Percentiles rank a stretch among this genome's conserved stretches.
These are phyloP conservation scores for Penicillium bovifimosum DNA, from an alignment of 495 filamentous ascomycete genomes.

Conservation along the genomic window DNA sequence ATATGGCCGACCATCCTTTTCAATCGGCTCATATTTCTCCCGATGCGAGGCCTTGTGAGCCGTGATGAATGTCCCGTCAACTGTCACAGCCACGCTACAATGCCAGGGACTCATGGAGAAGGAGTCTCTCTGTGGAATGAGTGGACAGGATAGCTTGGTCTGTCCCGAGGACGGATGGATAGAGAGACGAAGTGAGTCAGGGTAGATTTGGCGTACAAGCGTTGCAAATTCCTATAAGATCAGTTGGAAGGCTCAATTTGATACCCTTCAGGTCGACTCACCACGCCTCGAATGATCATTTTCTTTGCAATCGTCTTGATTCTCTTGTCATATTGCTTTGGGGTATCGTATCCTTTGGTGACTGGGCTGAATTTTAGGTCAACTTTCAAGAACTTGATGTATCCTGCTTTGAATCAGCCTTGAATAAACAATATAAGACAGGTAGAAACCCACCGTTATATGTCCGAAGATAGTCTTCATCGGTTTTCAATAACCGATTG, in stretches of 20 bases:
- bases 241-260: not conserved
- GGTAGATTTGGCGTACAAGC: slow-evolving; percentile 4
- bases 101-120: slow-evolving; percentile 10
- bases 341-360: not conserved
- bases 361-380: slow-evolving; percentile 6
- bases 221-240: not conserved
- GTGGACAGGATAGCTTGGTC: slow-evolving; percentile 3
- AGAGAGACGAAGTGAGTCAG: slow-evolving; percentile 4
- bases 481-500: not conserved
- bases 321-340: slow-evolving; percentile 8
- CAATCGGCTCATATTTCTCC: not conserved
- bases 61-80: not conserved
- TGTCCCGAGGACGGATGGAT: slow-evolving; percentile 6
- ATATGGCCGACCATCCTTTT: not conserved
- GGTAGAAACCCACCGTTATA: not conserved
- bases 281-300: slow-evolving; percentile 5
- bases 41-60: slow-evolving; percentile 2
- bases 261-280: not conserved
- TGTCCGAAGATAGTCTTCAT: slow-evolving; percentile 4
- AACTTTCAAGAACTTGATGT: slow-evolving; percentile 6
- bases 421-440: not conserved
- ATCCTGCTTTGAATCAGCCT: not conserved
- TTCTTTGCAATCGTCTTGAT: slow-evolving; percentile 2
- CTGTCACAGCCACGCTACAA: slow-evolving; percentile 4
- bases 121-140: not conserved